Evolutionary conservation across 257 asterid genomes (phyloP), one percentile per base, ranked within the genome.

Genomic region (Solanum tacnaense): DNA sequence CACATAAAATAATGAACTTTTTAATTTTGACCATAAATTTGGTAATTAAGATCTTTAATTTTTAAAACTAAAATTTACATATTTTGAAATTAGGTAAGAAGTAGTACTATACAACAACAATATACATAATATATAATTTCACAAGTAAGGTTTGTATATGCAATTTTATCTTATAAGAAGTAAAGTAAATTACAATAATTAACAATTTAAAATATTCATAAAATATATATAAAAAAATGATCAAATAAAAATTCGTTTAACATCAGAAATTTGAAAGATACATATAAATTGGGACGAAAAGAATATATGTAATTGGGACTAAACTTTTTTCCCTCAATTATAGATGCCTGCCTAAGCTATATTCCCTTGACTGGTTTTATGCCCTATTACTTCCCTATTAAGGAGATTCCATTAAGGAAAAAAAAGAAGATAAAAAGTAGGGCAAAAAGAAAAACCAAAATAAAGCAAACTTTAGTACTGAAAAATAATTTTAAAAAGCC

Each of bases 391-490:
- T 58, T 84, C 46, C 73, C 35, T 34, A 58, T 84, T 15, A 27
- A 46, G 31, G 46, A 58, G 70, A 52, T 25, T 8, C 86, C 38
- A 71, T 70, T 46, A 88, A 56, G 72, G 18, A 49, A 49, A 56
- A 52, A 36, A 13, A 84, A 34, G 74, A 46, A 46, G 39, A 78
- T 78, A 38, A 84, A 86, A 76, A 35, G 68, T 60, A 71, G 79
- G 74, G 89, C 27, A 71, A 90, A 89, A 92, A 93, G 93, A 89
- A 93, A 93, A 65, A 82, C 83, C 72, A 88, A 93, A 91, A 94
- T 92, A 87, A 87, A 75, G 87, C 89, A 87, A 81, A 2, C 68
- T 81, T 81, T 89, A 56, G 73, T 87, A 85, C 93, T 89, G 92
- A 94, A 96, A 70, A 70, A 25, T 67, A 91, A 90, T 20, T 56